phyloP scores from a whole-genome alignment of 768 basidiomycete species.

The Roridomyces roridus region DNA sequence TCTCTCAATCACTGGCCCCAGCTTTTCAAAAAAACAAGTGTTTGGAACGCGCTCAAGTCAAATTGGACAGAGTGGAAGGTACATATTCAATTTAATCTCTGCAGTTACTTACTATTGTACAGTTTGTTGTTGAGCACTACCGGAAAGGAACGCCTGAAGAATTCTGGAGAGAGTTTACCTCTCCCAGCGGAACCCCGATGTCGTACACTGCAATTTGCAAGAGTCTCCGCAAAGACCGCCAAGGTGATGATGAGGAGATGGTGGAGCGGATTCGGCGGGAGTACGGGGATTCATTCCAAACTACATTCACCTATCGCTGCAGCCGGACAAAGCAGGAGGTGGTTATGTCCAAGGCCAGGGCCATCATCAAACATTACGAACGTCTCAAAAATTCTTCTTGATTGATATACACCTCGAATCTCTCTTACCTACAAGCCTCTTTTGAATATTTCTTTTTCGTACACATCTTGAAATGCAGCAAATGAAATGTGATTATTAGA shows the following conservation, averaged over 20 bases:
- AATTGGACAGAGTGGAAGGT: conserved; percentile 26
- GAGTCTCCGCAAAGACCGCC: conserved; percentile 6
- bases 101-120: not conserved
- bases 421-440: no score
- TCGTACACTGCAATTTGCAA: conserved; percentile 22
- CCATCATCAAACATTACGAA: conserved; percentile 20
- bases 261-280: conserved; percentile 11
- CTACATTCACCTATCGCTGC: conserved; percentile 24
- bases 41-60: conserved; percentile 15
- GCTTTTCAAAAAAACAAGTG: conserved; percentile 7
- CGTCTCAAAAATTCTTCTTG: no score
- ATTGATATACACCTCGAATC: no score
- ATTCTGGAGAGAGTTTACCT: conserved; percentile 27
- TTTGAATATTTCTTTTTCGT: no score
- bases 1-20: conserved; percentile 11
- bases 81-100: not conserved
- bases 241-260: conserved; percentile 8
- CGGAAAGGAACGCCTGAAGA: conserved; percentile 11
- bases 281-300: conserved; percentile 22
- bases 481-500: no score
- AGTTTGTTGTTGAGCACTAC: conserved; percentile 24
- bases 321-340: not conserved
- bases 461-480: no score
- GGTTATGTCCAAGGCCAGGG: conserved; percentile 18
- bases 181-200: conserved; percentile 12